Evolutionary conservation across 1,139 yeast genomes (phyloP).

Genomic region (Waltiozyma sp.): DNA sequence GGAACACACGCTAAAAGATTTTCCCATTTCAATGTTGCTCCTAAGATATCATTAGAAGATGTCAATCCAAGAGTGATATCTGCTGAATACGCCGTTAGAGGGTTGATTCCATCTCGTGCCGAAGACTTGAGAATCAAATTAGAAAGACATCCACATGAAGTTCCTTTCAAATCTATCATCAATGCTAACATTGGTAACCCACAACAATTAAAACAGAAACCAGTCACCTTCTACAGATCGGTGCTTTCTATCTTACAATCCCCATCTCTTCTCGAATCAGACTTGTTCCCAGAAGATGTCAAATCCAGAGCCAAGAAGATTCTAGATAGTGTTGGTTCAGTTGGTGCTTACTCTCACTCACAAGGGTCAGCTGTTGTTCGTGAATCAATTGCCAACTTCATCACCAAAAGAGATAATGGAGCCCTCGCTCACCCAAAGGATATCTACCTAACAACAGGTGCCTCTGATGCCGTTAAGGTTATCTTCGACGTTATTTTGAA

Average conservation of each 20-base stretch:
- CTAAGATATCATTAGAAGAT: conserved; percentile 31
- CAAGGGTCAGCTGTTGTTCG: conserved; percentile 74
- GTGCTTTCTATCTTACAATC: conserved; percentile 78
- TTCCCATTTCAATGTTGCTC: conserved; percentile 16
- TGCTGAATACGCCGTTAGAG: conserved; percentile 94
- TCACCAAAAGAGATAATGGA: conserved; percentile 57
- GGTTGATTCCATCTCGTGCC: conserved; percentile 85
- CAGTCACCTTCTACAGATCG: conserved; percentile 91
- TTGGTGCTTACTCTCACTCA: conserved; percentile 91
- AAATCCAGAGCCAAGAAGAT: conserved; percentile 54
- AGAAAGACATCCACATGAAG: conserved; percentile 39
- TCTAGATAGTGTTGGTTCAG: conserved; percentile 57
- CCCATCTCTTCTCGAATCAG: conserved; percentile 47
- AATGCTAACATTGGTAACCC: conserved; percentile 96
- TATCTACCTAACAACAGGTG: conserved; percentile 84
- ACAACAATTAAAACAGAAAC: conserved; percentile 88
- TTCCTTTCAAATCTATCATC: conserved; percentile 71
- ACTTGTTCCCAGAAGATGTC: conserved; percentile 49
- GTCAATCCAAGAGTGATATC: conserved; percentile 65
- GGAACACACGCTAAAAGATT: background rate
- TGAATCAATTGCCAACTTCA: conserved; percentile 70
- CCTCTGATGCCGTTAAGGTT: conserved; percentile 80
- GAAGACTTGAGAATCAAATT: conserved; percentile 63
- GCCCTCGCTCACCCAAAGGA: conserved; percentile 54
- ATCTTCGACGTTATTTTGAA: conserved; percentile 60